Base-by-base conservation (phyloP, 441 rosid genomes). In the Adansonia rubrostipa region DNA sequence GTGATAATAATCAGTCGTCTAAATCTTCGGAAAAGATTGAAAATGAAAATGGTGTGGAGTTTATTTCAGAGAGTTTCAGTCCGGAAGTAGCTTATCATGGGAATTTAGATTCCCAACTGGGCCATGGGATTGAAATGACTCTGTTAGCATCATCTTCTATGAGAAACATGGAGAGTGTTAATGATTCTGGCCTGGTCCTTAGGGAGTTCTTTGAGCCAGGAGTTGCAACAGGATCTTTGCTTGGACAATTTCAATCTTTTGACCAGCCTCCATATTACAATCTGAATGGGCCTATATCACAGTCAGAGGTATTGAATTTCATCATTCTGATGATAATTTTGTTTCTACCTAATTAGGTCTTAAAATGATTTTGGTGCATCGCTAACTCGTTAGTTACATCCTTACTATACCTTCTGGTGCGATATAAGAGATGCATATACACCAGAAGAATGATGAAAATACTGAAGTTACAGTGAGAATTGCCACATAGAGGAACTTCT, bases 151-250 rank as follows among this genome's bases (percentile, higher is more conserved):
- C 91, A 80, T 82, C 94, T 71, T 90, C 96, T 73, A 64, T 84
- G 87, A 89, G 89, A 79, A 87, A 86, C 84, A 19, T 88, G 85
- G 87, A 84, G 17, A 79, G 87, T 86, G 83, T 82, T 81, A 84
- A 81, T 81, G 97, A 96, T 81, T 86, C 97, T 4, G 87, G 89
- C 62, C 83, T 92, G 87, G 98, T 94, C 78, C 96, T 96, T 19
- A 87, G 91, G 83, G 97, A 96, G 73, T 81, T 93, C 48, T 85
- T 94, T 48, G 93, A 92, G 72, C 88, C 95, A 28, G 95, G 92
- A 87, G 88, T 81, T 85, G 24, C 90, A 80, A 74, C 91, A 62
- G 94, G 90, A 62, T 84, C 99, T 79, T 88, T 91, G 81, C 89
- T 91, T 66, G 87, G 86, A 56, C 92, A 85, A 28, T 89, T 89